These are phyloP conservation scores for Penicillium goetzii DNA, from an alignment of 495 filamentous ascomycete species.

Conservation along the genomic window DNA sequence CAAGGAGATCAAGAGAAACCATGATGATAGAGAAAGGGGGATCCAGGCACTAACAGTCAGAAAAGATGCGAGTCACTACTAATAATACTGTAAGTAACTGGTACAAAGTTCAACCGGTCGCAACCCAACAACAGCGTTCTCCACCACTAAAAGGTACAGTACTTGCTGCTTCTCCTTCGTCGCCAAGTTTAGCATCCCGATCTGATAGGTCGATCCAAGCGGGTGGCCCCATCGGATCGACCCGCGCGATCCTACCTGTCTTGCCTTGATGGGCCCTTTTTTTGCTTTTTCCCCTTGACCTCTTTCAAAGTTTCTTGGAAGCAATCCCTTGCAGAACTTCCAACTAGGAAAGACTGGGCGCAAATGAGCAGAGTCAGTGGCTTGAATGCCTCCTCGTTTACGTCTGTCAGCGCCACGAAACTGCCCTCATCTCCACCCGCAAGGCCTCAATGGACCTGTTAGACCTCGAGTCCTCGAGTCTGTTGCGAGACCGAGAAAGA, in stretches of 20 bases:
- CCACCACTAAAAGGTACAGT: not conserved
- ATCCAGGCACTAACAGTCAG: not conserved
- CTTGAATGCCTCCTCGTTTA: slow-evolving; percentile 6
- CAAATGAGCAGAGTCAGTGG: slow-evolving; percentile 2
- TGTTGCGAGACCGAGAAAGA: not conserved
- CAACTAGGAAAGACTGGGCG: slow-evolving; percentile 2
- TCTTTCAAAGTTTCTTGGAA: not conserved
- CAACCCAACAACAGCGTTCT: not conserved
- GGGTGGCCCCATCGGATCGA: slow-evolving; percentile 19
- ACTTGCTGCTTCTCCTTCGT: not conserved
- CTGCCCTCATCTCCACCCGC: not conserved
- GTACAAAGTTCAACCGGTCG: not conserved
- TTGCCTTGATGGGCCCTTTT: slow-evolving; percentile 3
- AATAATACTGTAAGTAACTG: not conserved
- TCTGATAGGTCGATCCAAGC: slow-evolving; percentile 15
- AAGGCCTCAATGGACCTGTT: not conserved
- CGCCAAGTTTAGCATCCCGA: not conserved
- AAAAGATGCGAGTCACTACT: not conserved
- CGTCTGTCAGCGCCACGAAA: slow-evolving; percentile 8
- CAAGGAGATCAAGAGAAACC: not conserved
- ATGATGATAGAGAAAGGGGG: not conserved
- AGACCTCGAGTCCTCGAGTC: not conserved
- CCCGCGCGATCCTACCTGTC: slow-evolving; percentile 20
- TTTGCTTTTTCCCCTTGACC: not conserved
- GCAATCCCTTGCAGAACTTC: slow-evolving; percentile 21